phyloP scores from a whole-genome alignment of 208 protist genomes.

The Wallacemonas sp. region DNA sequence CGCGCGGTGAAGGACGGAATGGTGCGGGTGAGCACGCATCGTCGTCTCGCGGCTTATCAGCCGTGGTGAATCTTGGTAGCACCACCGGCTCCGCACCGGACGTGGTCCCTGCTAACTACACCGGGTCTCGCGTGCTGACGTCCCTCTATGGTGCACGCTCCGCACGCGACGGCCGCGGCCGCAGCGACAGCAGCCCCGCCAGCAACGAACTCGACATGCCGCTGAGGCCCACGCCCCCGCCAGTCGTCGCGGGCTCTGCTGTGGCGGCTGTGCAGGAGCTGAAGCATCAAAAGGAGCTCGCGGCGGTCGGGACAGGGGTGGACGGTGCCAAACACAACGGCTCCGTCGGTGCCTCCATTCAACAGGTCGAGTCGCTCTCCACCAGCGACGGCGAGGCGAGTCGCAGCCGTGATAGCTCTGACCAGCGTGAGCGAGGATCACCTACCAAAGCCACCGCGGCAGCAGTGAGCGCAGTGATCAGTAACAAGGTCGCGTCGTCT shows the following conservation, averaged over 20 bases:
- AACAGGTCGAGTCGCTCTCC: constrained; percentile 10
- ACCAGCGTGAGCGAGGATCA: neutral
- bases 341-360: neutral
- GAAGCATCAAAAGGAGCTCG: constrained; percentile 18
- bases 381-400: too few species aligned
- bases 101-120: neutral
- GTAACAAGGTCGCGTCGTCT: too few species aligned
- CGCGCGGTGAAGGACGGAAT: neutral
- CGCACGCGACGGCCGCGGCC: neutral
- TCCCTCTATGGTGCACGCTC: constrained; percentile 4
- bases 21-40: neutral
- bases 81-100: constrained; percentile 2
- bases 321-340: neutral
- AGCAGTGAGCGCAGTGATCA: too few species aligned
- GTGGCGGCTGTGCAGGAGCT: constrained; percentile 31
- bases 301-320: neutral
- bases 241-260: constrained; percentile 34
- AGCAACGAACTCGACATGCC: neutral
- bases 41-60: neutral
- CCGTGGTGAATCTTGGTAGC: neutral
- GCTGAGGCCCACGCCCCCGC: constrained; percentile 12
- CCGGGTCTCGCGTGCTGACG: neutral
- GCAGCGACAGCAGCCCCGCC: neutral
- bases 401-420: neutral
- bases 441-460: neutral